phyloP scores from a whole-genome alignment of 495 filamentous ascomycete species.

The Aspergillus mulundensis region DNA sequence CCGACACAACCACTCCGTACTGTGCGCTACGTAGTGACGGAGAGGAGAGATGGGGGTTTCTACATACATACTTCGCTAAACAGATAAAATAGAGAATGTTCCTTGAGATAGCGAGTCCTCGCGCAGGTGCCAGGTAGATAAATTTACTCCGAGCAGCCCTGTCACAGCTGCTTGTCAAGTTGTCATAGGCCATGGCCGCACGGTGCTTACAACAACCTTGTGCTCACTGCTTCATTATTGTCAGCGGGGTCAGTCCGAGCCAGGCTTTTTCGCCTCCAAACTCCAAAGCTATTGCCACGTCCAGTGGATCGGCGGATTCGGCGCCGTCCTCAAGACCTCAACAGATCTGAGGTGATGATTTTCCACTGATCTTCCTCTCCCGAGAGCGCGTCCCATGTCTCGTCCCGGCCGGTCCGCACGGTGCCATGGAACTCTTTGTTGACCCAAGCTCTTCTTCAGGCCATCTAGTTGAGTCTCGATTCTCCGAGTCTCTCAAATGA shows the following conservation, averaged over 20 bases:
- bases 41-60: neutral
- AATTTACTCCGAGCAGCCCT: conserved; percentile 9
- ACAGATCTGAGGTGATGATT: conserved; percentile 23
- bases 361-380: conserved; percentile 41
- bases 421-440: conserved; percentile 21
- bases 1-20: neutral
- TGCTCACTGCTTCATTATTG: conserved; percentile 2
- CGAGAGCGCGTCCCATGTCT: conserved; percentile 25
- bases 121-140: neutral
- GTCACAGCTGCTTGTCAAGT: conserved; percentile 9
- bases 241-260: conserved; percentile 16
- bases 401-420: conserved; percentile 17
- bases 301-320: conserved; percentile 12
- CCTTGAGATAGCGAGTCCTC: neutral
- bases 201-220: conserved; percentile 13
- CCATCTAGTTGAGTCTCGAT: neutral
- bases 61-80: neutral
- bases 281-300: conserved; percentile 19
- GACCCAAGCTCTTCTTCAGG: neutral
- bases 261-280: neutral
- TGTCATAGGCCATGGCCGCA: too few species aligned
- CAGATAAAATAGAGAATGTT: neutral
- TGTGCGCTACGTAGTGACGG: neutral
- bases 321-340: too few species aligned
- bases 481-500: too few species aligned